Percentiles rank a stretch among this genome's conserved stretches.
phyloP scores from a whole-genome alignment of 1,284 basidiomycete species.

The Fomitiporia mediterranea region DNA sequence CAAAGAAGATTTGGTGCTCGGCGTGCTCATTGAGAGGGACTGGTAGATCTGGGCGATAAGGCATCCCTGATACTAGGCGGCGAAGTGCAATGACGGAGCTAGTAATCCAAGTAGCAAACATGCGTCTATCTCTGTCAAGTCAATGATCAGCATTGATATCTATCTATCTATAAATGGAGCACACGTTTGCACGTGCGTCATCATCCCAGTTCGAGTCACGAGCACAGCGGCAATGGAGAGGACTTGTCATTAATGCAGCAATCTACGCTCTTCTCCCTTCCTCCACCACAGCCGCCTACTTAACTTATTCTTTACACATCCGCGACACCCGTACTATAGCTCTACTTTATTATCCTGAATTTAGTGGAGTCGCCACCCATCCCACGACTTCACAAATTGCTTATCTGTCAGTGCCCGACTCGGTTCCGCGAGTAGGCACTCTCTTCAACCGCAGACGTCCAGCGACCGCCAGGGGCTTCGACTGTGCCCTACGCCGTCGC shows the following conservation, averaged over 20 bases:
- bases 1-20: slow-evolving; percentile 8
- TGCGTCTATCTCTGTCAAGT: too few species aligned
- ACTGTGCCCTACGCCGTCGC: slow-evolving; percentile 7
- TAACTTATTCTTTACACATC: slow-evolving; percentile 2
- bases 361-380: neutral
- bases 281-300: neutral
- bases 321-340: neutral
- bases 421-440: neutral
- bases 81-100: neutral
- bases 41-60: slow-evolving; percentile 11
- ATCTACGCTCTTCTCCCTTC: neutral
- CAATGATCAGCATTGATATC: too few species aligned
- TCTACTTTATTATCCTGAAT: neutral
- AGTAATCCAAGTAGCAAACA: too few species aligned
- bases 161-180: neutral
- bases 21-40: slow-evolving; percentile 15
- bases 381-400: neutral
- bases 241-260: too few species aligned
- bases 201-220: neutral
- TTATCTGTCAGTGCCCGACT: slow-evolving; percentile 8
- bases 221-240: neutral
- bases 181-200: neutral
- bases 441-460: slow-evolving; percentile 5
- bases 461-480: slow-evolving; percentile 1
- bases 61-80: neutral